phyloP scores from a whole-genome alignment of 2,329 filamentous ascomycete species.

The Fusarium concolor region DNA sequence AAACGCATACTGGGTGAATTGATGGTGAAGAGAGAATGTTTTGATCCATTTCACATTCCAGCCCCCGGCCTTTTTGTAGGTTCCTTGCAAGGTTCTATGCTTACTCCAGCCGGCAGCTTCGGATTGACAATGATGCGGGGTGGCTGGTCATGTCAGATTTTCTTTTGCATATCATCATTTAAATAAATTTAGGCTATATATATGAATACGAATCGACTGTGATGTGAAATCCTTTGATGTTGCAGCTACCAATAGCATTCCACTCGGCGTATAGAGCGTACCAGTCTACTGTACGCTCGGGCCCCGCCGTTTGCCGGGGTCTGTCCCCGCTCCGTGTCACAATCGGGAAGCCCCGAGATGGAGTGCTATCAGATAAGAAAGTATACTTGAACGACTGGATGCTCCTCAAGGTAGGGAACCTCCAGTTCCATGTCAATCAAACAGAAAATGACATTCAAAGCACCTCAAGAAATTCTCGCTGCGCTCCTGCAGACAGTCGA shows the following conservation, averaged over 20 bases:
- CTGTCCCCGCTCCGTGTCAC: background rate
- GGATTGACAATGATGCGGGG: constrained; percentile 11
- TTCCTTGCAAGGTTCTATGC: background rate
- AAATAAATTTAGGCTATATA: background rate
- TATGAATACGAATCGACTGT: background rate
- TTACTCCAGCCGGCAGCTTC: constrained; percentile 2
- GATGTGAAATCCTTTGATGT: background rate
- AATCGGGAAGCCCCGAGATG: constrained; percentile 11
- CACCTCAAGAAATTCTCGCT: constrained; percentile 49
- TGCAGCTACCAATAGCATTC: background rate
- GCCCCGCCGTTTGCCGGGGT: constrained; percentile 15
- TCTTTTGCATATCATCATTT: background rate
- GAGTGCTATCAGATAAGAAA: constrained; percentile 8
- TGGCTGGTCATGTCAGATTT: constrained; percentile 16
- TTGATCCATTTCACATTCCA: background rate
- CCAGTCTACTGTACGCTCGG: too few relatives aligned
- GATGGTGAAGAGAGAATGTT: rapidly evolving
- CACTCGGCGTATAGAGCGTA: background rate
- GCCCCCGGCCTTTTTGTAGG: background rate
- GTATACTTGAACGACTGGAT: background rate
- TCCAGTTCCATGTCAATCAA: rapidly evolving
- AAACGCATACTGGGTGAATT: background rate
- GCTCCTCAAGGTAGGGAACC: background rate
- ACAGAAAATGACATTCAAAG: background rate
- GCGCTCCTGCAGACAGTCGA: constrained; percentile 59